Conservation (phyloP, 2,329 filamentous ascomycete genomes). For the Paraconiothyrium brasiliense region DNA sequence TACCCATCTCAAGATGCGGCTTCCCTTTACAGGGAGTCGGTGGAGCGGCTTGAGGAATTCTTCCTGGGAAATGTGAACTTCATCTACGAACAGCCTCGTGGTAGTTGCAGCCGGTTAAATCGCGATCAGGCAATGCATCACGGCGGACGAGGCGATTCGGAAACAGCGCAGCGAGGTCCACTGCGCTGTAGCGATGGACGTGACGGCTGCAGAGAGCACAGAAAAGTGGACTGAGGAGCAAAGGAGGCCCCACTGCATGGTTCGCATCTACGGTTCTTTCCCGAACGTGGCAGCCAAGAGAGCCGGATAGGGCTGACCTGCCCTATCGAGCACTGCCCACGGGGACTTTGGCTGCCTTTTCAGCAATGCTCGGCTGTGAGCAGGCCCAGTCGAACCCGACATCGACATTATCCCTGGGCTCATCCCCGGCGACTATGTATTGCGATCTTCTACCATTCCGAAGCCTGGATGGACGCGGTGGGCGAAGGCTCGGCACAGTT, state of each 20-base stretch:
- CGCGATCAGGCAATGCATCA: constrained; percentile 11
- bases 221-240: constrained; percentile 3
- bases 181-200: background rate
- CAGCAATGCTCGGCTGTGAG: constrained; percentile 1
- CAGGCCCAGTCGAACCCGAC: constrained; percentile 1
- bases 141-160: background rate
- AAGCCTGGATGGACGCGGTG: background rate
- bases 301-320: constrained; percentile 1
- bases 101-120: constrained; percentile 25
- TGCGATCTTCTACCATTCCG: constrained; percentile 1
- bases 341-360: background rate
- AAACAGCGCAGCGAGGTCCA: background rate
- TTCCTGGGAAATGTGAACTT: constrained; percentile 18
- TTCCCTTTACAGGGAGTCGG: background rate
- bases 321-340: background rate
- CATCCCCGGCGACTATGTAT: background rate
- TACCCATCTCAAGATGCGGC: background rate
- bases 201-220: background rate
- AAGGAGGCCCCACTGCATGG: background rate
- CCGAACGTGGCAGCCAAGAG: constrained; percentile 9
- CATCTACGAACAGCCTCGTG: constrained; percentile 21
- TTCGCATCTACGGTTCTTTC: constrained; percentile 1
- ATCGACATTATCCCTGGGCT: constrained; percentile 7
- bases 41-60: constrained; percentile 14
- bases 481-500: background rate